phyloP scores from a whole-genome alignment of 306 rosid genomes.

The Mimosa pudica region DNA sequence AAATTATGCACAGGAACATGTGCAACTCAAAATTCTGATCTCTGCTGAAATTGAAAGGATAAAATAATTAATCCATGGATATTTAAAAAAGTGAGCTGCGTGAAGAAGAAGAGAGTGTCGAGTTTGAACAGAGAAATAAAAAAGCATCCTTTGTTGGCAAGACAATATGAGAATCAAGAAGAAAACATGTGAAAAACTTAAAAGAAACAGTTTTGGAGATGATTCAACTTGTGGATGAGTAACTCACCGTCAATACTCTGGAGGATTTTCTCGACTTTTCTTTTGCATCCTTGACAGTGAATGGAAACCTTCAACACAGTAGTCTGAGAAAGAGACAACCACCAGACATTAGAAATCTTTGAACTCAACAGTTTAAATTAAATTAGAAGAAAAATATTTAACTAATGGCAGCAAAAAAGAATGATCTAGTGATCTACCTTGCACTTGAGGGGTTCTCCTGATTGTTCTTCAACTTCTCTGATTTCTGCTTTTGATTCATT shows the following conservation, averaged over 20 bases:
- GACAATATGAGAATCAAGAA: background rate
- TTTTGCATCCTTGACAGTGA: slow-evolving; percentile 83
- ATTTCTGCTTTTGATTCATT: slow-evolving; percentile 45
- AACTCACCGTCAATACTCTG: slow-evolving; percentile 61
- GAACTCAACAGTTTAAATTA: slow-evolving; percentile 1
- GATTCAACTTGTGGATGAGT: background rate
- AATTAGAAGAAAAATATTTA: background rate
- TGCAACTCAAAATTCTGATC: background rate
- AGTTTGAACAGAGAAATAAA: background rate
- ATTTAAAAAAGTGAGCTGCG: background rate
- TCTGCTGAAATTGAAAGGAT: background rate
- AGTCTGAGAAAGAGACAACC: slow-evolving; percentile 46
- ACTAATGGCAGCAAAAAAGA: slow-evolving; percentile 1
- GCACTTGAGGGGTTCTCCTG: slow-evolving; percentile 44
- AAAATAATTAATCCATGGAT: background rate
- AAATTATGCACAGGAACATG: background rate
- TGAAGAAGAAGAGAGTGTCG: background rate
- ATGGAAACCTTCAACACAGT: slow-evolving; percentile 69
- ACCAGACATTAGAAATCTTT: slow-evolving; percentile 14
- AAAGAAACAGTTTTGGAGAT: background rate
- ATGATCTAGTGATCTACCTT: slow-evolving; percentile 50
- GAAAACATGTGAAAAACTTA: slow-evolving; percentile 4
- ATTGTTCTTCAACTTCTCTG: slow-evolving; percentile 44
- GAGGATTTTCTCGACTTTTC: slow-evolving; percentile 58
- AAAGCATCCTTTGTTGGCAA: background rate